These are phyloP conservation scores for Sporothrix euskadiensis DNA, from an alignment of 2,329 filamentous ascomycete species.

Conservation along the genomic window DNA sequence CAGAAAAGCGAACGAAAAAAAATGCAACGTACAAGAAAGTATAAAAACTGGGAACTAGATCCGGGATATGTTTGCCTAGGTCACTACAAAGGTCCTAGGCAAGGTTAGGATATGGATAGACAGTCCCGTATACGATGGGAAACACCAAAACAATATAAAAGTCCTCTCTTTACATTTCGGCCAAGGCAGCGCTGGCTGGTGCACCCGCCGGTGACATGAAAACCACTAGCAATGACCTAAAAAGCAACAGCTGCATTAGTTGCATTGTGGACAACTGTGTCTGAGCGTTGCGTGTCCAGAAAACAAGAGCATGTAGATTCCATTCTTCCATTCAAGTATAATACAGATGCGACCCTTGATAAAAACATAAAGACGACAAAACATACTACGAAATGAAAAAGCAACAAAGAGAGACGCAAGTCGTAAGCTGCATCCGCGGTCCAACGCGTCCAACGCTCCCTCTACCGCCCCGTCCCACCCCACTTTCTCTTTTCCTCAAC, in stretches of 20 bases:
- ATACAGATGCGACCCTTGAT: constrained; percentile 8
- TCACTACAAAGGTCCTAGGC: background rate
- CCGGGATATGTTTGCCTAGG: background rate
- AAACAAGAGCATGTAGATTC: constrained; percentile 2
- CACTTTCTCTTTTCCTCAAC: background rate
- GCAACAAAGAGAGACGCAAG: background rate
- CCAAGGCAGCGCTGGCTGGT: background rate
- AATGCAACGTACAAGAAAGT: background rate
- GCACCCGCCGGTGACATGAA: too few relatives aligned
- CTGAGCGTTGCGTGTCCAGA: background rate
- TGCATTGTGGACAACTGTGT: background rate
- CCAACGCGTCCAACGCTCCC: background rate
- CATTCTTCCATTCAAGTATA: constrained; percentile 1
- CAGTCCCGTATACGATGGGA: background rate
- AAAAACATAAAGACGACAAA: background rate
- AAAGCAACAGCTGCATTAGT: too few relatives aligned
- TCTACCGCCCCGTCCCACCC: too few relatives aligned
- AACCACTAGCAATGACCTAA: too few relatives aligned
- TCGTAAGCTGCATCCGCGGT: background rate
- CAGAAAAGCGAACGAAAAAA: background rate
- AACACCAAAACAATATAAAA: background rate
- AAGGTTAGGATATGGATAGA: background rate
- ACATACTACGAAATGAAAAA: background rate
- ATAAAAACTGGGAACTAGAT: background rate
- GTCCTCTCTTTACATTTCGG: background rate